These are phyloP conservation scores for Kwoniella heveanensis DNA, from an alignment of 768 basidiomycete genomes.

Conservation along the genomic window DNA sequence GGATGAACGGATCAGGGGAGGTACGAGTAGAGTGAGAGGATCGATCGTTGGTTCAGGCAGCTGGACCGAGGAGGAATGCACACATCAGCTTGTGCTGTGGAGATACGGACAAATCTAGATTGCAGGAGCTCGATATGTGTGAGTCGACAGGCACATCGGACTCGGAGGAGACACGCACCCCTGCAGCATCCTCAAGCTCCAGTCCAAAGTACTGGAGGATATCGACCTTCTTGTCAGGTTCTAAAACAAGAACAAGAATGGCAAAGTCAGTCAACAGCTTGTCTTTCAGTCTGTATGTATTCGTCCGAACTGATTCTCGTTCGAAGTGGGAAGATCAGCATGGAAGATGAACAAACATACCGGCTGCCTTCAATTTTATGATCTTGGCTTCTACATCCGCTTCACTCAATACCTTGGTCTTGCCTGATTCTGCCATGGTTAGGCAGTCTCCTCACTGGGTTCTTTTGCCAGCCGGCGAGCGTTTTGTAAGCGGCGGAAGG, in stretches of 20 bases:
- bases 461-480: too few relatives aligned
- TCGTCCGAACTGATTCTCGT: too few relatives aligned
- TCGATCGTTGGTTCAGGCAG: slow-evolving; percentile 44
- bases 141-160: not conserved
- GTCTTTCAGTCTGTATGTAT: too few relatives aligned
- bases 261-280: not conserved
- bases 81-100: not conserved
- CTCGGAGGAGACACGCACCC: slow-evolving; percentile 28
- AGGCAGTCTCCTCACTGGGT: too few relatives aligned
- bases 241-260: slow-evolving; percentile 13
- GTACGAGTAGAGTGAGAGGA: slow-evolving; percentile 39
- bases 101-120: too few relatives aligned
- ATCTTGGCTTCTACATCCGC: slow-evolving; percentile 45
- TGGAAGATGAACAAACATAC: too few relatives aligned
- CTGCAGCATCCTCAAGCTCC: slow-evolving; percentile 40
- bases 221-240: slow-evolving; percentile 51
- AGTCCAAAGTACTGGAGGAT: slow-evolving; percentile 51
- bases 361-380: slow-evolving; percentile 40
- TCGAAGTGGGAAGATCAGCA: too few relatives aligned
- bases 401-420: slow-evolving; percentile 23
- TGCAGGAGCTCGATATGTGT: too few relatives aligned
- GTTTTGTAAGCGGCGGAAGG: too few relatives aligned
- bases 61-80: slow-evolving; percentile 17
- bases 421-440: not conserved
- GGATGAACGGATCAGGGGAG: slow-evolving; percentile 34